Percentiles rank a stretch among this genome's conserved stretches.
Conservation (phyloP, 2,329 filamentous ascomycete species). For the Sporothrix schenckii region DNA sequence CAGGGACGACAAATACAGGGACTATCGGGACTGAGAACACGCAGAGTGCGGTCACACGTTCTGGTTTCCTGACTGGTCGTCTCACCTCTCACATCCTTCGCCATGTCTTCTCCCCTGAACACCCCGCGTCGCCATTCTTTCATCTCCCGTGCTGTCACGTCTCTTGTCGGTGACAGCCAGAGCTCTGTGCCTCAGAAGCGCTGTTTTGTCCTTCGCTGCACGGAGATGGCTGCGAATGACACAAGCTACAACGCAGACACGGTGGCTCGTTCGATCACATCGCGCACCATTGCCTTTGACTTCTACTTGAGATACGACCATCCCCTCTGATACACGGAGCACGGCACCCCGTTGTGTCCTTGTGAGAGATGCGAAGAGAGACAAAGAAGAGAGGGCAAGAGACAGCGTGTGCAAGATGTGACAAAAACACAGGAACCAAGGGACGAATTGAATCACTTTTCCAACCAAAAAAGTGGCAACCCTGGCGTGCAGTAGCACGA, state of each 20-base stretch:
- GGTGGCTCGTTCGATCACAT: not conserved
- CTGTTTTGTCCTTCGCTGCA: not conserved
- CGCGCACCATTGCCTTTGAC: conserved; percentile 11
- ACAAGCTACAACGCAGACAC: not conserved
- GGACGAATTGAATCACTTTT: not conserved
- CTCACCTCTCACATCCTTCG: not conserved
- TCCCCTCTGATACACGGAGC: not conserved
- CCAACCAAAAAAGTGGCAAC: conserved; percentile 7
- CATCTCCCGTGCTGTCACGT: not conserved
- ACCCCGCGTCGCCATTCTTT: not conserved
- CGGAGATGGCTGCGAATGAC: not conserved
- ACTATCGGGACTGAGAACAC: conserved; percentile 22
- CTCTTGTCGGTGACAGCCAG: not conserved
- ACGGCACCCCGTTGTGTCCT: conserved; percentile 8
- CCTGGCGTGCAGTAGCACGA: conserved; percentile 10
- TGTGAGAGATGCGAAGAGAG: not conserved
- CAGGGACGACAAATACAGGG: conserved; percentile 42
- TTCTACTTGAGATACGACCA: not conserved
- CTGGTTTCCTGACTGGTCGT: not conserved
- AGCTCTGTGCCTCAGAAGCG: not conserved
- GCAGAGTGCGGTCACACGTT: not conserved
- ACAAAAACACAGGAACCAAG: conserved; percentile 5
- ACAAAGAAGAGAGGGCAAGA: not conserved
- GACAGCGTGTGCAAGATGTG: not conserved
- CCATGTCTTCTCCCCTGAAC: not conserved